phyloP scores from a whole-genome alignment of 768 basidiomycete species.

The Lanmaoa rubissima region DNA sequence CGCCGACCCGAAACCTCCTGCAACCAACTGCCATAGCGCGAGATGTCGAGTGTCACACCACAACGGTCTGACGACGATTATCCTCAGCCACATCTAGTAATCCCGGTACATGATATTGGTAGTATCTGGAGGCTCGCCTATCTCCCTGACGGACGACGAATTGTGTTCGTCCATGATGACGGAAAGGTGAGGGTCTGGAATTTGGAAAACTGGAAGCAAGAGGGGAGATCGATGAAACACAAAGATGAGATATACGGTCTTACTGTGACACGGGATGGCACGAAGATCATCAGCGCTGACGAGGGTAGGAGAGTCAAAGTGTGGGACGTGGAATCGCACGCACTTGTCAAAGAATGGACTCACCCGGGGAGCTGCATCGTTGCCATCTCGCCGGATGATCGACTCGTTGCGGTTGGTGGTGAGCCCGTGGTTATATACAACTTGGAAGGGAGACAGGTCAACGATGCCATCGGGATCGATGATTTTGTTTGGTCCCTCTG shows the following conservation, averaged over 20 bases:
- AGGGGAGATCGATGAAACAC: not conserved
- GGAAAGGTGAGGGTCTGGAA: too few relatives aligned
- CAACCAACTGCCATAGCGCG: too few relatives aligned
- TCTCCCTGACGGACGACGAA: conserved; percentile 3
- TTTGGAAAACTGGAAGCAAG: not conserved
- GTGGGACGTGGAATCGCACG: not conserved
- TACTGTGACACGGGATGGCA: not conserved
- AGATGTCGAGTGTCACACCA: not conserved
- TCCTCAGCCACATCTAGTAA: not conserved
- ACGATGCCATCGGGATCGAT: not conserved
- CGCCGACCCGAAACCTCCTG: too few relatives aligned
- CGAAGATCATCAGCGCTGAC: not conserved
- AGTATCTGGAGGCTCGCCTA: not conserved
- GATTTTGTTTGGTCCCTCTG: too few relatives aligned
- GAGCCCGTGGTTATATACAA: not conserved
- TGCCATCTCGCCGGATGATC: conserved; percentile 1
- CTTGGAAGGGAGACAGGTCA: not conserved
- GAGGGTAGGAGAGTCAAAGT: not conserved
- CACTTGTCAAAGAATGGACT: not conserved
- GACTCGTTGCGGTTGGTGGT: not conserved
- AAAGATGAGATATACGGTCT: accelerated
- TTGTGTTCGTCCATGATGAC: not conserved
- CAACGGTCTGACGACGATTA: not conserved
- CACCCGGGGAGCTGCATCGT: accelerated
- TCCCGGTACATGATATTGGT: not conserved